phyloP scores from a whole-genome alignment of 331 rosid genomes.

The Cucumis variabilis region DNA sequence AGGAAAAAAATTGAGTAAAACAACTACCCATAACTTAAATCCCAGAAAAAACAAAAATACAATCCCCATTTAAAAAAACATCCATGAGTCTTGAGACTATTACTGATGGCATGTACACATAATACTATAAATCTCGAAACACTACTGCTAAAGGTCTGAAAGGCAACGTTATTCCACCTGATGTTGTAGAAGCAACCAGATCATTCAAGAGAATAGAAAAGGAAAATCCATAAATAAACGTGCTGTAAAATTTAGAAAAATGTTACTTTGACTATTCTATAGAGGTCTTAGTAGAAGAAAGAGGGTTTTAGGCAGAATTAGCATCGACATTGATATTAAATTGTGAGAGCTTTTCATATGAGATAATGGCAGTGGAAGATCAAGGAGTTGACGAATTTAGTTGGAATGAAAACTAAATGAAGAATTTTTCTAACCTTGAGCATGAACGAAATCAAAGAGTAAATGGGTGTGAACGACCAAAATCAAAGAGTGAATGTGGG shows the following conservation, averaged over 20 bases:
- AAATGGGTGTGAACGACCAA: too few species aligned
- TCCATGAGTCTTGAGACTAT: not conserved
- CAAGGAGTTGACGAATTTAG: conserved; percentile 79
- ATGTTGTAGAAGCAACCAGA: conserved; percentile 27
- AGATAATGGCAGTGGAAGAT: conserved; percentile 68
- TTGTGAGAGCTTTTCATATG: conserved; percentile 64
- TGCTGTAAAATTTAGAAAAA: not conserved
- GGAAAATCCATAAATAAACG: not conserved
- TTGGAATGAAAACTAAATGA: too few species aligned
- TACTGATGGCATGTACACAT: conserved; percentile 77
- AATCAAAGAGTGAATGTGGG: too few species aligned
- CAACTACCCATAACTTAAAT: not conserved
- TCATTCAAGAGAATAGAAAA: not conserved
- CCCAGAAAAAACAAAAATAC: too few species aligned
- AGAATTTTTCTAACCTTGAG: too few species aligned
- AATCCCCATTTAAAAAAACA: not conserved
- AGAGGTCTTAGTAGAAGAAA: conserved; percentile 32
- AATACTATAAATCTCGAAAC: conserved; percentile 82
- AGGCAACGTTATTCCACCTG: conserved; percentile 78
- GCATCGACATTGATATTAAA: conserved; percentile 38
- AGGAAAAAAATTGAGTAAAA: not conserved
- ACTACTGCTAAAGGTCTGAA: too few species aligned
- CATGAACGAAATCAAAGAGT: too few species aligned
- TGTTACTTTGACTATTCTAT: conserved; percentile 42
- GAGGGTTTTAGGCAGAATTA: not conserved